Evolutionary conservation across 2,329 filamentous ascomycete genomes (phyloP).

Genomic region (Aspergillus amoenus): DNA sequence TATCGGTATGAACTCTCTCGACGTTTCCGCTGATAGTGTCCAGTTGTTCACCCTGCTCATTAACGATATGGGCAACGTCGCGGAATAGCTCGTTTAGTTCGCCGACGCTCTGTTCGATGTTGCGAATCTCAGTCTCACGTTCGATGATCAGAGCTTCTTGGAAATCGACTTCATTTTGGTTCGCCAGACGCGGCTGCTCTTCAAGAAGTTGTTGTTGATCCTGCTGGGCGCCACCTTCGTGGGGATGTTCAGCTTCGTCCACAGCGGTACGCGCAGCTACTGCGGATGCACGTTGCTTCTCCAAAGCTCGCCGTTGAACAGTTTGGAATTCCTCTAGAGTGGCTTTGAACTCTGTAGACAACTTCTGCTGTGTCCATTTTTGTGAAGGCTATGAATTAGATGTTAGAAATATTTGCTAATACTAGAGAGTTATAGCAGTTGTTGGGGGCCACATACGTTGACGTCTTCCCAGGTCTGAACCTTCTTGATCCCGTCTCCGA

Average conservation of each 20-base stretch:
- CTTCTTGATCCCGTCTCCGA: conserved; percentile 91
- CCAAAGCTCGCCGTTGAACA: conserved; percentile 84
- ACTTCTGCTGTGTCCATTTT: conserved; percentile 93
- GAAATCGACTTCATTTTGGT: conserved; percentile 95
- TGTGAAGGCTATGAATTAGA: conserved; percentile 69
- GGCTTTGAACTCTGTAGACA: conserved; percentile 88
- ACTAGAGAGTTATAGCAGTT: neutral
- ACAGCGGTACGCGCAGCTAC: conserved; percentile 78
- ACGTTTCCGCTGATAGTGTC: conserved; percentile 88
- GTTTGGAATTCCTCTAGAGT: conserved; percentile 87
- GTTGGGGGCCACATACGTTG: conserved; percentile 56
- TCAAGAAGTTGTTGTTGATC: conserved; percentile 69
- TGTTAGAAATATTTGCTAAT: conserved; percentile 14
- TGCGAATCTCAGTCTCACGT: conserved; percentile 93
- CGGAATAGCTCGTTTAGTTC: conserved; percentile 96
- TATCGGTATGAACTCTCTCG: conserved; percentile 76
- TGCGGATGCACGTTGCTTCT: conserved; percentile 87
- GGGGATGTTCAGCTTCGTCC: conserved; percentile 51
- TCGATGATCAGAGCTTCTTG: conserved; percentile 94
- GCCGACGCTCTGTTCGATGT: conserved; percentile 93
- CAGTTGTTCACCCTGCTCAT: conserved; percentile 86
- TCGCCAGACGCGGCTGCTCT: conserved; percentile 76
- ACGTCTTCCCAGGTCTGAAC: conserved; percentile 84
- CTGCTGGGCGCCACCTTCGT: conserved; percentile 43
- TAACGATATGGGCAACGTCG: conserved; percentile 96